Evolutionary conservation across 352 stramenopile species (phyloP).

Genomic region (Pythium biforme): DNA sequence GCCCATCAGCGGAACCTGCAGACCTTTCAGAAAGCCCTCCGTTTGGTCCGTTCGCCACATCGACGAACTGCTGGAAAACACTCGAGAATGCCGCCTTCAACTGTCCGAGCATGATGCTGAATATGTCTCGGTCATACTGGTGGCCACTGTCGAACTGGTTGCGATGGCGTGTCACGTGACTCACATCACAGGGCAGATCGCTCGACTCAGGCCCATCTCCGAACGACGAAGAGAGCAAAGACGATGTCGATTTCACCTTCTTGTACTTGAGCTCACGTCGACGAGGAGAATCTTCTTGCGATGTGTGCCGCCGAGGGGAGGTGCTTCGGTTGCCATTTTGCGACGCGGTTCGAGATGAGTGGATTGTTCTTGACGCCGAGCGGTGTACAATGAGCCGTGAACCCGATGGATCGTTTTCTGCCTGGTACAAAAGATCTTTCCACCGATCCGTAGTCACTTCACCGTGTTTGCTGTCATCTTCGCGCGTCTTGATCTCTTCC

Average conservation of each 20-base stretch:
- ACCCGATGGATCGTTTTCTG: conserved; percentile 55
- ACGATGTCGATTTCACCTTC: conserved; percentile 15
- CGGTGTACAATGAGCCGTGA: conserved; percentile 57
- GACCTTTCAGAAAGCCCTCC: conserved; percentile 29
- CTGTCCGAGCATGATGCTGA: conserved; percentile 52
- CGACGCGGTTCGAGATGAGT: background rate
- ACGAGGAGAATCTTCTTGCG: conserved; percentile 6
- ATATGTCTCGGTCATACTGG: conserved; percentile 74
- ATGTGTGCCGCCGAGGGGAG: conserved; percentile 15
- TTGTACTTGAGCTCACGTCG: conserved; percentile 8
- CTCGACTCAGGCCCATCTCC: background rate
- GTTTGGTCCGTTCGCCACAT: conserved; percentile 45
- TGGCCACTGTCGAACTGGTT: conserved; percentile 24
- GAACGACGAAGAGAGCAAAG: background rate
- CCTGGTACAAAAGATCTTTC: conserved; percentile 77
- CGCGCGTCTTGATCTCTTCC: conserved; percentile 80
- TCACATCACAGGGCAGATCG: background rate
- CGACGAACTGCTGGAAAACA: conserved; percentile 73
- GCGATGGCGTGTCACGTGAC: background rate
- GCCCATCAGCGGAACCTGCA: conserved; percentile 11
- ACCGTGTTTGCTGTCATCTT: conserved; percentile 74
- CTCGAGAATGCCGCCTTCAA: conserved; percentile 59
- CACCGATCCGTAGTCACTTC: conserved; percentile 78
- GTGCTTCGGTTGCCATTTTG: conserved; percentile 16
- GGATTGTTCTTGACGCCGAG: background rate